Base-by-base conservation (phyloP, 1,284 basidiomycete genomes). In the Singerocomus inundabilis region DNA sequence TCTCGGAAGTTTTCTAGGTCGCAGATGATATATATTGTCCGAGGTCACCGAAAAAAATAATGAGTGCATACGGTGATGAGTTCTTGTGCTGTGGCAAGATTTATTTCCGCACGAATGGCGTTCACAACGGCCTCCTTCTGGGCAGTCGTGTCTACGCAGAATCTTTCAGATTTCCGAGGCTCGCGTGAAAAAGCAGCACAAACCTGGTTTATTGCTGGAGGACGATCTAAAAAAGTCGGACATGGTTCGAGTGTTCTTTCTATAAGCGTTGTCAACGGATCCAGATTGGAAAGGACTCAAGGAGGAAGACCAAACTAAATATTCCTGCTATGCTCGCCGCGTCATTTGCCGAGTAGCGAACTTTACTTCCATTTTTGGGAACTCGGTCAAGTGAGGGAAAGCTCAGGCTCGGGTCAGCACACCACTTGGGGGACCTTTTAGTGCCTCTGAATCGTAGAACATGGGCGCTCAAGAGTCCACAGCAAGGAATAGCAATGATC, bases 391-490 rank as follows among this genome's bases (percentile, higher is more conserved):
- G n/a, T 8, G 25, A 26, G 13, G 16, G 6, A 18, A n/a, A 26
- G n/a, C 6, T 40, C 25, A 16, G 26, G 18, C 25, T 28, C 44
- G 12, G 44, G 44, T 24, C 28, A 2, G 26, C 37, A 24, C n/a
- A 21, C 18, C 30, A 25, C 7, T 13, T 44, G 39, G 12, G 18
- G 15, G 2, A 21, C 10, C 16, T 21, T 15, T 16, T 2, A 12
- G 34, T 12, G 21, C 33, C 29, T 33, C 30, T 1, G 28, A 10
- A 11, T 33, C 30, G 8, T 42, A 51, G 16, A 51, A 43, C 10
- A 91, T 91, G 88, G 88, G 88, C 33, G 85, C 86, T 30, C 69
- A 76, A 30, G 83, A 82, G 69, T 91, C 88, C 1, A 76, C 77
- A 35, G 67, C 70, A 30, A 71, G 71, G 32, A 63, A 67, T 37